phyloP scores from a whole-genome alignment of 257 asterid species.

The Forsythia viridissima region DNA sequence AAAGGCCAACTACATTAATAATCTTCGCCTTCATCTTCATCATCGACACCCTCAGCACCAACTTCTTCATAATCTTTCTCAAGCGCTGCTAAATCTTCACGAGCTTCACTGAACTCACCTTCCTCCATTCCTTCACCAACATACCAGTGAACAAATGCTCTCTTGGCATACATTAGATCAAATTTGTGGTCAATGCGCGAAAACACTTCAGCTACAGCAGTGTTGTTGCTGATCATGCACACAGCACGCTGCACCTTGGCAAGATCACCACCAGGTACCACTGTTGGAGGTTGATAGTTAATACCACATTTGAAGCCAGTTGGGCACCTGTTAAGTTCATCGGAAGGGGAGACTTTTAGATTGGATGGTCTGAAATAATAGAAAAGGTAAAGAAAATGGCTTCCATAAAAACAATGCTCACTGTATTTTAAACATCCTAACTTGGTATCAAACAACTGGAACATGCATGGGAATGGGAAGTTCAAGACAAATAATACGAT shows the following conservation, averaged over 20 bases:
- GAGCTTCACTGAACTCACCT: constrained; percentile 92
- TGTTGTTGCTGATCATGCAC: constrained; percentile 95
- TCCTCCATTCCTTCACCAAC: constrained; percentile 98
- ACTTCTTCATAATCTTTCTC: constrained; percentile 89
- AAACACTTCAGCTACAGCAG: constrained; percentile 93
- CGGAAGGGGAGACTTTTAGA: constrained; percentile 12
- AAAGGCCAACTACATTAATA: constrained; percentile 32
- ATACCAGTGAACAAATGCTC: constrained; percentile 94
- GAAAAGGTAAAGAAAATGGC: neutral
- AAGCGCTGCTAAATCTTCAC: constrained; percentile 89
- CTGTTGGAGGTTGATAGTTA: constrained; percentile 86
- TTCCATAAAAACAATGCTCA: neutral
- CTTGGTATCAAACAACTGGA: neutral
- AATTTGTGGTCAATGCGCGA: constrained; percentile 89
- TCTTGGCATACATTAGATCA: constrained; percentile 86
- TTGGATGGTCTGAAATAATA: neutral
- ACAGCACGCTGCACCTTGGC: constrained; percentile 91
- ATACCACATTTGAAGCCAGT: constrained; percentile 94
- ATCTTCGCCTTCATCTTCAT: constrained; percentile 64
- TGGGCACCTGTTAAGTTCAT: constrained; percentile 66
- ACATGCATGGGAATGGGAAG: neutral
- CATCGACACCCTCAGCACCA: constrained; percentile 85
- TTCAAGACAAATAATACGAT: neutral
- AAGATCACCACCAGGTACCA: constrained; percentile 91
- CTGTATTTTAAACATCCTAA: neutral